Conservation (phyloP, 257 asterid species). For the Capsicum rhomboideum region DNA sequence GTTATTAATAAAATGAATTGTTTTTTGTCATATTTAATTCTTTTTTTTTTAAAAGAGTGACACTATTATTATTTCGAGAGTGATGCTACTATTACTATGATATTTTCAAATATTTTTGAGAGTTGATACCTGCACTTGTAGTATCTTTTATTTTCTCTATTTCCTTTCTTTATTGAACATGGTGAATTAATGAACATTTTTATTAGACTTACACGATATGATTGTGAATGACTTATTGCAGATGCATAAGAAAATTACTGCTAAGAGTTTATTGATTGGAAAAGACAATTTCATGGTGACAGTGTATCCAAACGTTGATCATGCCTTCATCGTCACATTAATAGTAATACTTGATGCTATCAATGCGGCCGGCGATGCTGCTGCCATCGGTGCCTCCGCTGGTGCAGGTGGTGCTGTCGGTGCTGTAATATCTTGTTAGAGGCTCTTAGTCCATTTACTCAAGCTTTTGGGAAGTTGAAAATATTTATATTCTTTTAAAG, state of each 20-base stretch:
- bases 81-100: too few relatives aligned
- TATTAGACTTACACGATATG: not conserved
- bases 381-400: not conserved
- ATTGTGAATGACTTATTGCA: not conserved
- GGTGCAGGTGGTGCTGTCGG: not conserved
- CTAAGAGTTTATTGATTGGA: not conserved
- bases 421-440: not conserved
- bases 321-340: slow-evolving; percentile 24
- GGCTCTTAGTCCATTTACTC: too few relatives aligned
- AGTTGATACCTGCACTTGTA: too few relatives aligned
- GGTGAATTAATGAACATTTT: not conserved
- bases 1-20: too few relatives aligned
- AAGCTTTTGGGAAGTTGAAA: too few relatives aligned
- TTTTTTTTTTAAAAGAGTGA: too few relatives aligned
- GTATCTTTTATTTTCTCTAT: not conserved
- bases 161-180: not conserved
- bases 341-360: slow-evolving; percentile 18
- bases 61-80: too few relatives aligned
- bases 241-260: not conserved
- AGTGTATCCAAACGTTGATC: slow-evolving; percentile 22
- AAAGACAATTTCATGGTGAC: slow-evolving; percentile 6
- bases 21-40: too few relatives aligned
- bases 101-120: too few relatives aligned
- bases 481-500: too few relatives aligned
- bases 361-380: not conserved